phyloP scores from a whole-genome alignment of 1,284 basidiomycete genomes.

The Ustilago tritici region DNA sequence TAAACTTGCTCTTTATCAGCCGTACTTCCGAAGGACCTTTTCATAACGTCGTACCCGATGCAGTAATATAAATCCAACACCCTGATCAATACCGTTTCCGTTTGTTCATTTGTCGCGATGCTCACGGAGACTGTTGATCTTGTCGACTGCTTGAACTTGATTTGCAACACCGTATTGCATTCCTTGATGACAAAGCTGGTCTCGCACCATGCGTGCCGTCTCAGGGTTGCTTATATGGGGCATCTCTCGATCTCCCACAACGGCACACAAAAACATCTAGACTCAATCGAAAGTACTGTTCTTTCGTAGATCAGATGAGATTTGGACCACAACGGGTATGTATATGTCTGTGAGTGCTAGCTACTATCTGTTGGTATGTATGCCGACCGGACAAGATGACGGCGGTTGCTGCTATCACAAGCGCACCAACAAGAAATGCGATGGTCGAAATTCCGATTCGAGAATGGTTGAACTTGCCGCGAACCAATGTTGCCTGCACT shows the following conservation, averaged over 20 bases:
- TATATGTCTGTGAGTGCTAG: neutral
- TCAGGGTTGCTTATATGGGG: no score
- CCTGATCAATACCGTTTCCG: constrained; percentile 10
- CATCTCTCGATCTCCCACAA: no score
- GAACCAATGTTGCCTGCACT: constrained; percentile 50
- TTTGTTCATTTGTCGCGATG: neutral
- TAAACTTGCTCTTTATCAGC: constrained; percentile 14
- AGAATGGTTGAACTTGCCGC: constrained; percentile 57
- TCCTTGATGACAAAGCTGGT: no score
- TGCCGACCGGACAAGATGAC: constrained; percentile 43
- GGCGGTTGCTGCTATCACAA: constrained; percentile 46
- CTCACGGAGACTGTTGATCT: no score
- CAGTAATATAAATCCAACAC: constrained; percentile 28
- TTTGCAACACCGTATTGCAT: no score
- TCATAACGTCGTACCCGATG: constrained; percentile 16
- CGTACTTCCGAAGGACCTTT: neutral
- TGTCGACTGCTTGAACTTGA: no score
- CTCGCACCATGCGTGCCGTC: no score
- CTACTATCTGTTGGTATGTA: neutral
- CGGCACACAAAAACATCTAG: no score
- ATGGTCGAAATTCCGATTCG: constrained; percentile 50
- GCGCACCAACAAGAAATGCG: constrained; percentile 39
- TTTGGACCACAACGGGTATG: neutral
- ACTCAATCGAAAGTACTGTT: neutral
- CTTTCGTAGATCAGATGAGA: no score